Percentiles rank a stretch among this genome's conserved stretches.
Conservation (phyloP, 2,329 filamentous ascomycete species). For the Apiospora aurea region DNA sequence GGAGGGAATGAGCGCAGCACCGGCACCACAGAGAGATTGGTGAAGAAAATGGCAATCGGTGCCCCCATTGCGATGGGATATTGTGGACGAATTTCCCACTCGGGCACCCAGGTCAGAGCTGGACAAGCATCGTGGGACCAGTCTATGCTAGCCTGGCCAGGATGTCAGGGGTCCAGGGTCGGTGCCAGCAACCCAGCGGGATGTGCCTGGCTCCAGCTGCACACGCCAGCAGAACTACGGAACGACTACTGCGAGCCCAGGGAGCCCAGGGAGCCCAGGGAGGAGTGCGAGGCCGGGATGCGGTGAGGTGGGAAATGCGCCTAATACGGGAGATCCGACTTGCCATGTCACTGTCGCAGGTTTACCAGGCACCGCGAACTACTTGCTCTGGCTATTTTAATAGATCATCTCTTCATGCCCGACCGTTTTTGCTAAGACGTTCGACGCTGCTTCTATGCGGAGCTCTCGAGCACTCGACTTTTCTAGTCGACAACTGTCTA, state of each 20-base stretch:
- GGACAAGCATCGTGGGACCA: slow-evolving; percentile 13
- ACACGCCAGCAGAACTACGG: background rate
- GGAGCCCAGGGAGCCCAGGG: background rate
- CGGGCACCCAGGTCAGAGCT: slow-evolving; percentile 12
- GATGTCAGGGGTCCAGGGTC: slow-evolving; percentile 6
- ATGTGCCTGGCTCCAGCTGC: slow-evolving; percentile 5
- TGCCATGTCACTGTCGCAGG: slow-evolving; percentile 1
- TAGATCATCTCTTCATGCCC: slow-evolving; percentile 17
- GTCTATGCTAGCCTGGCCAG: background rate
- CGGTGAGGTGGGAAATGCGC: slow-evolving; percentile 11
- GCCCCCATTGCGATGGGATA: slow-evolving; percentile 21
- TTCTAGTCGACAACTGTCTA: background rate
- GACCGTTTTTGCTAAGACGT: slow-evolving; percentile 17
- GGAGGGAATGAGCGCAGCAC: background rate
- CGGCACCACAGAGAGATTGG: slow-evolving; percentile 2
- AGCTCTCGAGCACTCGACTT: background rate
- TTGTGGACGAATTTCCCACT: slow-evolving; percentile 23
- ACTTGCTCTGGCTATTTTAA: background rate
- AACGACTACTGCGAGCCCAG: background rate
- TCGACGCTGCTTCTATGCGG: slow-evolving; percentile 1
- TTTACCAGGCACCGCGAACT: background rate
- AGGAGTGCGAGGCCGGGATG: background rate
- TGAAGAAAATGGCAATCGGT: slow-evolving; percentile 19
- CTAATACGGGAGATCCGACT: slow-evolving; percentile 17
- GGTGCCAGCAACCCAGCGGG: background rate